These are phyloP conservation scores for Microdochium bolleyi DNA, from an alignment of 2,329 filamentous ascomycete species.

Conservation along the genomic window DNA sequence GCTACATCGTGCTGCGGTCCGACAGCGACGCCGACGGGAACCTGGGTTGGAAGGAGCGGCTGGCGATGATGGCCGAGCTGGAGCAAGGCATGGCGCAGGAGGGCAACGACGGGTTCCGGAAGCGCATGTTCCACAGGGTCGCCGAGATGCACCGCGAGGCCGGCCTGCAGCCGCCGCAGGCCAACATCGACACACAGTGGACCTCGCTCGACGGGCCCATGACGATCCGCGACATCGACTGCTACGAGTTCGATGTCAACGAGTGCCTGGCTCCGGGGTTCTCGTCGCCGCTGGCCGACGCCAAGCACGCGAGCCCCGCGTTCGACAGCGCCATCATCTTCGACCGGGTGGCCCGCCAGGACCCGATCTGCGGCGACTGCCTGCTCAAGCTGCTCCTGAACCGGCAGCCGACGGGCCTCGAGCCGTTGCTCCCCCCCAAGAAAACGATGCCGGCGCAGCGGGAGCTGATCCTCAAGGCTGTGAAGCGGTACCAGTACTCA, in stretches of 20 bases:
- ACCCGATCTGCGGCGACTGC: neutral
- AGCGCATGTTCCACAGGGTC: neutral
- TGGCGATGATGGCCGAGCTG: neutral
- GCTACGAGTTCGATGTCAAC: neutral
- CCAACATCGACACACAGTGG: neutral
- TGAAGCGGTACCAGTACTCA: neutral
- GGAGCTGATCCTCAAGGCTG: neutral
- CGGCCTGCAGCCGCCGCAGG: neutral
- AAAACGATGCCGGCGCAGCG: neutral
- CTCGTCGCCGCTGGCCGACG: neutral
- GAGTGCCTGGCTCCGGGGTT: neutral
- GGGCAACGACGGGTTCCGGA: neutral
- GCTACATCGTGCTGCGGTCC: neutral
- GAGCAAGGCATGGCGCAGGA: neutral
- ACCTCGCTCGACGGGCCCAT: neutral
- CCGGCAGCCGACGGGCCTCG: neutral
- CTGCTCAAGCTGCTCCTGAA: neutral
- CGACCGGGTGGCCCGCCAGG: neutral
- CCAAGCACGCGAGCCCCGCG: neutral
- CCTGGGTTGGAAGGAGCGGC: neutral
- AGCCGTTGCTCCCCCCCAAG: neutral
- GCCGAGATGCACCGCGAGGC: neutral
- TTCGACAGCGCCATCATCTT: neutral
- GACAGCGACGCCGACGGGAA: neutral
- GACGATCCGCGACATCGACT: neutral